Evolutionary conservation across 768 basidiomycete genomes (phyloP).

Genomic region (Pulveroboletus sp.): DNA sequence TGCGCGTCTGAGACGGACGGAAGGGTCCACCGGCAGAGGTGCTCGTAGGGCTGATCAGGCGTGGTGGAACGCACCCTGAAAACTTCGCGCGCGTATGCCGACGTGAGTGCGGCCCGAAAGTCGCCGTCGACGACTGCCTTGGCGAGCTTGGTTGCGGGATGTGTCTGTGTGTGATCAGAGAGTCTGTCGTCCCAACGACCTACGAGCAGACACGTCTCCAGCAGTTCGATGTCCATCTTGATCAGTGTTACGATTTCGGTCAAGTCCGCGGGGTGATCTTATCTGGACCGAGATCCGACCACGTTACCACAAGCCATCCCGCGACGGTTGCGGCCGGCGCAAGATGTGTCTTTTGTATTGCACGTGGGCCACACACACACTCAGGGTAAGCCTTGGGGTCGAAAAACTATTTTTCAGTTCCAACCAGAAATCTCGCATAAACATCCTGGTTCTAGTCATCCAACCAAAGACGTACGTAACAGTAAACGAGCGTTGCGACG

Average conservation of each 20-base stretch:
- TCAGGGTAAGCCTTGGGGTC: background rate
- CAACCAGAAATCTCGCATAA: background rate
- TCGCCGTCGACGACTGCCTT: conserved; percentile 57
- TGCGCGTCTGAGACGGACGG: conserved; percentile 30
- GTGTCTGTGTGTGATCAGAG: conserved; percentile 18
- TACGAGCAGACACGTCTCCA: conserved; percentile 57
- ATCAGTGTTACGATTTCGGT: background rate
- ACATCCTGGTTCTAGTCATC: too few relatives aligned
- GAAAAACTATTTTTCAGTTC: background rate
- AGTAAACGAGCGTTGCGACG: too few relatives aligned
- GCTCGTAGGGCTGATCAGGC: conserved; percentile 38
- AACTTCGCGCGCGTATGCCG: conserved; percentile 39
- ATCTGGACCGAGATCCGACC: conserved; percentile 3
- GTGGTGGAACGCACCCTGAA: conserved; percentile 34
- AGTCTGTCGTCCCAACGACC: conserved; percentile 41
- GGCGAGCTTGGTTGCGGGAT: conserved; percentile 37
- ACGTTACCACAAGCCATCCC: background rate
- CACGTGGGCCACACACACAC: background rate
- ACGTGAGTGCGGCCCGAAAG: conserved; percentile 51
- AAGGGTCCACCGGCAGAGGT: conserved; percentile 32
- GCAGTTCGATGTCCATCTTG: conserved; percentile 20
- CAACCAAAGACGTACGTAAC: too few relatives aligned
- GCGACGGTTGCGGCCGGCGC: background rate
- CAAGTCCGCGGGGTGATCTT: conserved; percentile 5
- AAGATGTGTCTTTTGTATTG: background rate